These are phyloP conservation scores for Albugo candida DNA, from an alignment of 352 stramenopile species.

Conservation along the genomic window DNA sequence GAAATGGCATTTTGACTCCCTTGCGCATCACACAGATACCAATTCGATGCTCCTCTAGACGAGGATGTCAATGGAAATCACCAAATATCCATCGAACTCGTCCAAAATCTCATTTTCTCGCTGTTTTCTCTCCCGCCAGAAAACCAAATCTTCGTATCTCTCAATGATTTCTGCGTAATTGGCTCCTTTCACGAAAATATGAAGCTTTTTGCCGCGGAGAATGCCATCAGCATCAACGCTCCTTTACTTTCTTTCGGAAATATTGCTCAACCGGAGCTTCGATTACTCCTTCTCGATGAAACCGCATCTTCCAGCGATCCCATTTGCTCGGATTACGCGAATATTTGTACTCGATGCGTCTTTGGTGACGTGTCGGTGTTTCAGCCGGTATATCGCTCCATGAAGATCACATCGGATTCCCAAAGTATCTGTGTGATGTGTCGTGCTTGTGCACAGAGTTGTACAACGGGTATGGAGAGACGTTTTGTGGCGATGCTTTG, in stretches of 20 bases:
- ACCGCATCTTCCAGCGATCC: background rate
- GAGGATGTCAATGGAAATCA: conserved; percentile 1
- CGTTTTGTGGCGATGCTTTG: background rate
- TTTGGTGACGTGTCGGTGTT: conserved; percentile 29
- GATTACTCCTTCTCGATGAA: conserved; percentile 14
- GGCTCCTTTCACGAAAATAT: conserved; percentile 12
- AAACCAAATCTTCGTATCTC: conserved; percentile 33
- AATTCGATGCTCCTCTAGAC: too few relatives aligned
- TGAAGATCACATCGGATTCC: background rate
- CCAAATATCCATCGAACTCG: conserved; percentile 24
- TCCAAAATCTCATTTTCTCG: conserved; percentile 54
- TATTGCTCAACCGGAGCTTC: conserved; percentile 14
- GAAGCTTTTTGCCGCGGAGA: background rate
- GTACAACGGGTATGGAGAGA: conserved; percentile 23
- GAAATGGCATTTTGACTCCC: too few relatives aligned
- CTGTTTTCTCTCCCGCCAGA: conserved; percentile 33
- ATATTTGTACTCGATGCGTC: conserved; percentile 37
- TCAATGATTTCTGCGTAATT: conserved; percentile 9
- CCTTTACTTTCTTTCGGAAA: conserved; percentile 1
- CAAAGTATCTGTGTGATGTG: conserved; percentile 30
- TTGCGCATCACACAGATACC: too few relatives aligned
- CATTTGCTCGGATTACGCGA: conserved; percentile 21
- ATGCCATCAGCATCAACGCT: background rate
- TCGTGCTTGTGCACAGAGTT: conserved; percentile 36
- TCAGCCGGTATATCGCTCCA: conserved; percentile 27